Conservation (phyloP, 169 alveolate genomes). For the Babesia bovis region DNA sequence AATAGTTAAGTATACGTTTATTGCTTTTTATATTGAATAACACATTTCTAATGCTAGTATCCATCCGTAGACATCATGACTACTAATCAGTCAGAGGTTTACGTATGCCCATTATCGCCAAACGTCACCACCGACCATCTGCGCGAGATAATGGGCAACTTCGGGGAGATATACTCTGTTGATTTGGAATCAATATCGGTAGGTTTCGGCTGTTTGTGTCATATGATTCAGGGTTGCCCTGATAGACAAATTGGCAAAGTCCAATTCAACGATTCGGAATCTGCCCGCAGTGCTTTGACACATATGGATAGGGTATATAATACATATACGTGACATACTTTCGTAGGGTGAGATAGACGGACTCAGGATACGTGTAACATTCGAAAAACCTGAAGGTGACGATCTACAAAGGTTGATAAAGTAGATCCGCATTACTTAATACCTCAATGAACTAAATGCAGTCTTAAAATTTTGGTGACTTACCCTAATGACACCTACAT, state of each 20-base stretch:
- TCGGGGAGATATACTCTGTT: slow-evolving; percentile 32
- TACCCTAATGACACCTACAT: no score
- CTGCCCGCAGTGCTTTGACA: slow-evolving; percentile 22
- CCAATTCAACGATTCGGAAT: slow-evolving; percentile 34
- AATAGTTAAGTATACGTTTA: no score
- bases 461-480: no score
- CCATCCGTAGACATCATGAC: background rate
- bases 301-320: slow-evolving; percentile 55
- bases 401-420: slow-evolving; percentile 7
- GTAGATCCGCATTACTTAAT: no score
- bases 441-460: no score
- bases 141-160: slow-evolving; percentile 56
- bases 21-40: no score
- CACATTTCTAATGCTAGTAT: no score
- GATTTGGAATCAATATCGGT: background rate
- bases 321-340: background rate
- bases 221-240: background rate
- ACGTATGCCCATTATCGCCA: slow-evolving; percentile 49
- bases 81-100: background rate
- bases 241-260: slow-evolving; percentile 19
- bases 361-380: slow-evolving; percentile 10
- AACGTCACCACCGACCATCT: slow-evolving; percentile 54
- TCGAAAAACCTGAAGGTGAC: background rate
- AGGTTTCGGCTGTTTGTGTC: background rate
- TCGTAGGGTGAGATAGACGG: slow-evolving; percentile 67